Evolutionary conservation across 2,329 filamentous ascomycete species (phyloP), one percentile per base, ranked within the genome.

Genomic region (Grosmannia penicillata): DNA sequence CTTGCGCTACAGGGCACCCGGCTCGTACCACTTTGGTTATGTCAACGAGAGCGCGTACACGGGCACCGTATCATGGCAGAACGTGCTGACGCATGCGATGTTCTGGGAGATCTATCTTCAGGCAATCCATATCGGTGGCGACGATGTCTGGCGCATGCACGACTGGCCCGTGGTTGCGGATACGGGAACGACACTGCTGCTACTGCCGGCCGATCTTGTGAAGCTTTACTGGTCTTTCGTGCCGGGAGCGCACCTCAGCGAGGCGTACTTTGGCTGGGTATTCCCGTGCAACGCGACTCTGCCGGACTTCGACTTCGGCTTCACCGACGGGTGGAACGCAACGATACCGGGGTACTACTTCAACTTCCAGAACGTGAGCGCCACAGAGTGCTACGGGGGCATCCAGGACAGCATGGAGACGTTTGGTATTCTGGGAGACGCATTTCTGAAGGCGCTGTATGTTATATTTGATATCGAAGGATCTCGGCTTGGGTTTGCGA

Each of bases 381-480:
- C 64, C 11, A 57, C 65, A 14, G 63, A 65, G 40, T 91, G 84
- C 65, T 87, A 73, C 55, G 83, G 83, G 39, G 84, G 82, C 35
- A 70, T 93, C 45, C 84, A 91, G 63, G 65, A 60, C 25, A 57
- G 56, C 23, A 56, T 63, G 31, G 56, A 56, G 14, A 51, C 51
- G 19, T 66, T 78, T 45, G 73, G 68, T 40, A 84, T 93, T 51
- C 71, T 87, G 40, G 84, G 84, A 9, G 82, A 87, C 43, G 66
- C 82, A 40, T 83, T 86, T 61, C 67, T 91, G 47, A 91, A 91
- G 71, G 72, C 72, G 39, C 65, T 82, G 45, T 86, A 81, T 52
- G 75, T 79, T 23, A 73, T 84, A 34, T 85, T 84, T 54, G 78
- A 85, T 52, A 56, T 64, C 6, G 57, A 53, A 17, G 59, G 59